Evolutionary conservation across 2,329 filamentous ascomycete genomes (phyloP).

Genomic region (Erysiphe pulchra): DNA sequence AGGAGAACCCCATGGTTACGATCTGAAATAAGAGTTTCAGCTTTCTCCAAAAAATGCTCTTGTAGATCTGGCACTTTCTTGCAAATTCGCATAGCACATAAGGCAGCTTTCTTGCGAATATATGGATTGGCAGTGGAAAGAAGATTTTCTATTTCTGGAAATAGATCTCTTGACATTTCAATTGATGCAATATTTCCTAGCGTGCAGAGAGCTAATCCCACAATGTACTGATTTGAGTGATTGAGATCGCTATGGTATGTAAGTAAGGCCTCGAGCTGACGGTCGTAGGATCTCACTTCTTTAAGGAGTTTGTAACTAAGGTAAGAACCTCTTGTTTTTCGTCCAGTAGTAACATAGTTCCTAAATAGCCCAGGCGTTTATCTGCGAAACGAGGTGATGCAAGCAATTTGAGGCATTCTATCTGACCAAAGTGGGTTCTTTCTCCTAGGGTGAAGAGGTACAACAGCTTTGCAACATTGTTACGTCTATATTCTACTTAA

Average conservation of each 20-base stretch:
- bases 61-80: constrained; percentile 92
- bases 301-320: constrained; percentile 86
- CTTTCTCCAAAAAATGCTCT: constrained; percentile 92
- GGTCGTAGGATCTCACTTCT: constrained; percentile 42
- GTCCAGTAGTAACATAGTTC: constrained; percentile 84
- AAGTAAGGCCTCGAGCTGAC: not conserved
- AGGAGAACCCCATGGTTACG: constrained; percentile 88
- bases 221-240: constrained; percentile 95
- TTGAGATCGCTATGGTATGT: constrained; percentile 48
- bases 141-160: constrained; percentile 81
- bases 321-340: constrained; percentile 98
- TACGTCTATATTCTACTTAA: constrained; percentile 35
- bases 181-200: constrained; percentile 93
- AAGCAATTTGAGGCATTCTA: constrained; percentile 92
- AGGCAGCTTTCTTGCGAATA: constrained; percentile 81
- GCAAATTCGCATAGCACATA: constrained; percentile 98
- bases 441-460: constrained; percentile 97
- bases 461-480: constrained; percentile 94
- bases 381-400: constrained; percentile 94
- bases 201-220: constrained; percentile 85
- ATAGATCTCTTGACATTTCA: constrained; percentile 95
- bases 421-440: constrained; percentile 94
- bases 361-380: constrained; percentile 84
- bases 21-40: constrained; percentile 65
- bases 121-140: constrained; percentile 93